phyloP scores from a whole-genome alignment of 202 grass and related monocot species.

The Panicum virgatum region DNA sequence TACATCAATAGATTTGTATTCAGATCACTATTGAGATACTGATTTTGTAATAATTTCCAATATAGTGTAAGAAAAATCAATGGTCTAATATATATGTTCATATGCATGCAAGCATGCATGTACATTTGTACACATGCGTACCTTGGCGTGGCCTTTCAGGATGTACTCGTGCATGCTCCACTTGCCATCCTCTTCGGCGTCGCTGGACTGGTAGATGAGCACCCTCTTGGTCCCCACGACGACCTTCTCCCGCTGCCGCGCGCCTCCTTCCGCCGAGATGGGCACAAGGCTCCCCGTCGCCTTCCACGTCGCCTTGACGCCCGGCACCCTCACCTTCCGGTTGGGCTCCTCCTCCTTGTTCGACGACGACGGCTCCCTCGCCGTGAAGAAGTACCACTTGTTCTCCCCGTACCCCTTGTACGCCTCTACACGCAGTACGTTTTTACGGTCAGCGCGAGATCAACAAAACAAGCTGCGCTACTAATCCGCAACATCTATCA shows the following conservation, averaged over 20 bases:
- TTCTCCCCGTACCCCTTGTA: slow-evolving; percentile 27
- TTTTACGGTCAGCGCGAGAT: no score
- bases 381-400: slow-evolving; percentile 42
- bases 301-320: slow-evolving; percentile 7
- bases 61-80: background rate
- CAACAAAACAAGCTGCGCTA: no score
- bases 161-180: slow-evolving; percentile 49
- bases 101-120: no score
- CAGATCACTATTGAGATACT: background rate
- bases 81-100: no score
- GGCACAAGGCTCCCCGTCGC: slow-evolving; percentile 1
- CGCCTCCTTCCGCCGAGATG: background rate
- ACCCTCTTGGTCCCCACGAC: slow-evolving; percentile 22
- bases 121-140: background rate
- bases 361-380: background rate
- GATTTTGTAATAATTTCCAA: background rate
- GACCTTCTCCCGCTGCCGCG: background rate
- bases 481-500: no score
- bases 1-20: background rate
- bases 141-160: background rate
- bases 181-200: background rate
- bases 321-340: slow-evolving; percentile 9
- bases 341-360: slow-evolving; percentile 26
- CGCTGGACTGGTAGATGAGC: slow-evolving; percentile 20
- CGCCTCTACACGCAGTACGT: background rate